Evolutionary conservation across 192 early-diverging fungal species (phyloP).

Genomic region (Backusella psychrophila): DNA sequence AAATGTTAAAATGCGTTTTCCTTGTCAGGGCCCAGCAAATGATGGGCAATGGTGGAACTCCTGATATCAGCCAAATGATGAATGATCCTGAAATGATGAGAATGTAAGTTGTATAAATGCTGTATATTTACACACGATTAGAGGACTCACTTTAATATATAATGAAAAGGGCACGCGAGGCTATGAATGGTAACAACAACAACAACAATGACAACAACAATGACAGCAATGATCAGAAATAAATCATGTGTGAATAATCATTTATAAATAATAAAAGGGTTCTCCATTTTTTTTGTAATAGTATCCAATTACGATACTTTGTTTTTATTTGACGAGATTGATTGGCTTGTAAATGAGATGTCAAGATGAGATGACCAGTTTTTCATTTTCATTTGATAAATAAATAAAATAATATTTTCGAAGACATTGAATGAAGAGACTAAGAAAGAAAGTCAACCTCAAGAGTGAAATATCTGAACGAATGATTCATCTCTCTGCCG

Average conservation of each 20-base stretch:
- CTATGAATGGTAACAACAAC: background rate
- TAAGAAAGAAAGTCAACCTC: background rate
- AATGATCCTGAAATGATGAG: constrained; percentile 68
- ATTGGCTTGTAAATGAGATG: too few relatives aligned
- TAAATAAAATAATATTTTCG: background rate
- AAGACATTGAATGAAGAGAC: background rate
- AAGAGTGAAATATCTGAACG: background rate
- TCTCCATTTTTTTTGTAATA: background rate
- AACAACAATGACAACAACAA: too few relatives aligned
- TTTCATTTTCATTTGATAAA: background rate
- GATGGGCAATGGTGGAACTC: constrained; percentile 66
- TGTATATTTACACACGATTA: background rate
- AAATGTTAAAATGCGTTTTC: background rate
- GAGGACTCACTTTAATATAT: background rate
- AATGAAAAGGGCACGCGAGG: constrained; percentile 9
- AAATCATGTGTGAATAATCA: background rate
- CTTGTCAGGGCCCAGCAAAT: constrained; percentile 68
- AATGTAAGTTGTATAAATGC: constrained; percentile 23
- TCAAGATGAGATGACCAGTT: background rate
- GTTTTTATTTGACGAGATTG: too few relatives aligned
- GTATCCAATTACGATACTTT: background rate
- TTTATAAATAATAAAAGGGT: background rate
- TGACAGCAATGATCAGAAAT: constrained; percentile 1
- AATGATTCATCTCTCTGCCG: constrained; percentile 9
- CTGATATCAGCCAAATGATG: constrained; percentile 62